Conservation (phyloP, 768 basidiomycete species). For the Hygrocybe coccinea region DNA sequence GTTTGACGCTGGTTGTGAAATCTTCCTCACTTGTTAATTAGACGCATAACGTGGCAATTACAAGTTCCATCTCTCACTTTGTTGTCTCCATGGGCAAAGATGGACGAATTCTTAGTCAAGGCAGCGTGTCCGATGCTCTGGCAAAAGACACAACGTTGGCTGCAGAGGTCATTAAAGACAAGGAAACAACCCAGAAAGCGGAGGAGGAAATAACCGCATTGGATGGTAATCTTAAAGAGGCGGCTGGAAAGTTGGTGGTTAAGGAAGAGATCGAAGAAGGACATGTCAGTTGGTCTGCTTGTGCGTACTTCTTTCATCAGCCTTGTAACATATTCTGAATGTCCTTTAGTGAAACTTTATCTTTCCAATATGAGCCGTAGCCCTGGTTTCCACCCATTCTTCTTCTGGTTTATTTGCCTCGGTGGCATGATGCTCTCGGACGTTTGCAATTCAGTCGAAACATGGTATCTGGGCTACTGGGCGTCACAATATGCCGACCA, state of each 20-base stretch:
- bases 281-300: conserved; percentile 49
- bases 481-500: conserved; percentile 45
- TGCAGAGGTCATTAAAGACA: conserved; percentile 29
- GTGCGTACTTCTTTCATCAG: conserved; percentile 26
- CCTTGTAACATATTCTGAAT: neutral
- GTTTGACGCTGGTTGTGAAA: neutral
- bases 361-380: conserved; percentile 35
- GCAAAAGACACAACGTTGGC: too few species aligned
- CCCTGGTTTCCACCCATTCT: conserved; percentile 30
- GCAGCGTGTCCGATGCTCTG: too few species aligned
- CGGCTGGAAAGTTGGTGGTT: conserved; percentile 31
- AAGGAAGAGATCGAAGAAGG: conserved; percentile 61
- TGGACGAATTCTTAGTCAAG: conserved; percentile 48
- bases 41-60: conserved; percentile 52
- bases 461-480: conserved; percentile 45
- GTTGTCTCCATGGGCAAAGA: conserved; percentile 53
- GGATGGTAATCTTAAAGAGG: too few species aligned
- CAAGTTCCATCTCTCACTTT: conserved; percentile 48
- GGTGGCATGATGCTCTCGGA: conserved; percentile 22
- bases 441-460: conserved; percentile 31
- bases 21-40: conserved; percentile 10
- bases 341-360: conserved; percentile 33
- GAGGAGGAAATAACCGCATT: conserved; percentile 62
- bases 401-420: conserved; percentile 32
- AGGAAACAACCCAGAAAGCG: conserved; percentile 20